Conservation (phyloP, 345 rosid genomes). For the Eucalyptus grandis region DNA sequence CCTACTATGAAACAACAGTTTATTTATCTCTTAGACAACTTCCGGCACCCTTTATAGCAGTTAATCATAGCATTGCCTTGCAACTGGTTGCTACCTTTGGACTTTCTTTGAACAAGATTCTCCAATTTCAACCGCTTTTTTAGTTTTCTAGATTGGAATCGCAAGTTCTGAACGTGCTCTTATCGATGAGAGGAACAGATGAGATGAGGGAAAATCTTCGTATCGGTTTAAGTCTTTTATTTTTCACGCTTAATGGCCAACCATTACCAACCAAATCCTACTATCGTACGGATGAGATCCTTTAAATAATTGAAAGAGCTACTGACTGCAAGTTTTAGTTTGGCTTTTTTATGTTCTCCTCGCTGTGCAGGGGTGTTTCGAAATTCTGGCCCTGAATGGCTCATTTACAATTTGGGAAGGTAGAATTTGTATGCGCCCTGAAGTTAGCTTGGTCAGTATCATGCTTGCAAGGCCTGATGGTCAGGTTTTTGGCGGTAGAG, state of each 20-base stretch:
- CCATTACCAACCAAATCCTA: not conserved
- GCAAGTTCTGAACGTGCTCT: not conserved
- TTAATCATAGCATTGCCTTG: not conserved
- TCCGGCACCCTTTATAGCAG: not conserved
- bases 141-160: not conserved
- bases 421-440: not conserved
- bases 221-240: not conserved
- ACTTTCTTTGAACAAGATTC: not conserved
- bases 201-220: not conserved
- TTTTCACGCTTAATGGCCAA: not conserved
- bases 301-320: not conserved
- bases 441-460: slow-evolving; percentile 1
- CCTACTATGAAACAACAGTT: not conserved
- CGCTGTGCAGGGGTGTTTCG: slow-evolving; percentile 1
- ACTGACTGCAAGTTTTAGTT: not conserved
- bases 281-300: not conserved
- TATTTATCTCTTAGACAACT: not conserved
- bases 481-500: slow-evolving; percentile 23
- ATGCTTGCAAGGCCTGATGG: slow-evolving; percentile 18
- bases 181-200: not conserved
- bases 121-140: not conserved
- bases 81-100: not conserved
- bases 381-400: slow-evolving; percentile 20
- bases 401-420: not conserved
- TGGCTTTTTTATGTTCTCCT: not conserved